These are phyloP conservation scores for Debaryomycetaceae sp. DNA, from an alignment of 1,139 yeast genomes.

Conservation along the genomic window DNA sequence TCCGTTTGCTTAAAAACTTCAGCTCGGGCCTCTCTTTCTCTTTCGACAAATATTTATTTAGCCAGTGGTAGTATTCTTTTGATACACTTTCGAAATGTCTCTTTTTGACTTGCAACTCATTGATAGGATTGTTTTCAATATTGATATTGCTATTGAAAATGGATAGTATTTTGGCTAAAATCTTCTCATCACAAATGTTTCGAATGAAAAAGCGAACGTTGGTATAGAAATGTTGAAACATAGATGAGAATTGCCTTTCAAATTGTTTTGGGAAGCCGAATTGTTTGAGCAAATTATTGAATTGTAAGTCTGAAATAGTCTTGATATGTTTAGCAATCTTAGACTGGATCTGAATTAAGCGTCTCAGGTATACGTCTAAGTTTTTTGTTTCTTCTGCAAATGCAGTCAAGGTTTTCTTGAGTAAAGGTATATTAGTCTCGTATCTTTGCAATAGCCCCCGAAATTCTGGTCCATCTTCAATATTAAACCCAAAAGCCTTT, in stretches of 20 bases:
- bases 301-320: slow-evolving; percentile 19
- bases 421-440: slow-evolving; percentile 50
- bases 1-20: slow-evolving; percentile 57
- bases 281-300: slow-evolving; percentile 19
- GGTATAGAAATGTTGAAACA: slow-evolving; percentile 34
- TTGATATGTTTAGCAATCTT: slow-evolving; percentile 24
- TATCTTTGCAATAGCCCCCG: slow-evolving; percentile 52
- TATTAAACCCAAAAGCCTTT: slow-evolving; percentile 31
- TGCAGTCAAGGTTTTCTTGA: slow-evolving; percentile 38
- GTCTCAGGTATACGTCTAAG: slow-evolving; percentile 23
- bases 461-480: slow-evolving; percentile 76
- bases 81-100: slow-evolving; percentile 70
- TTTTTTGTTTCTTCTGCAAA: slow-evolving; percentile 33
- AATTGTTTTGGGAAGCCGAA: slow-evolving; percentile 23
- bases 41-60: slow-evolving; percentile 62
- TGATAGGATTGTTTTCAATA: slow-evolving; percentile 5
- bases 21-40: slow-evolving; percentile 62
- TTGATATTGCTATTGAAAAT: slow-evolving; percentile 6
- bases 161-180: slow-evolving; percentile 22
- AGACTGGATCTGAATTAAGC: slow-evolving; percentile 16
- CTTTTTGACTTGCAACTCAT: slow-evolving; percentile 26
- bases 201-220: slow-evolving; percentile 28
- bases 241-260: slow-evolving; percentile 13
- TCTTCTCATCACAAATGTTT: slow-evolving; percentile 30
- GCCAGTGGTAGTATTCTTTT: slow-evolving; percentile 72